Evolutionary conservation across 148 eudicot genomes (phyloP), one percentile per base, ranked within the genome.

Genomic region (Silene latifolia): DNA sequence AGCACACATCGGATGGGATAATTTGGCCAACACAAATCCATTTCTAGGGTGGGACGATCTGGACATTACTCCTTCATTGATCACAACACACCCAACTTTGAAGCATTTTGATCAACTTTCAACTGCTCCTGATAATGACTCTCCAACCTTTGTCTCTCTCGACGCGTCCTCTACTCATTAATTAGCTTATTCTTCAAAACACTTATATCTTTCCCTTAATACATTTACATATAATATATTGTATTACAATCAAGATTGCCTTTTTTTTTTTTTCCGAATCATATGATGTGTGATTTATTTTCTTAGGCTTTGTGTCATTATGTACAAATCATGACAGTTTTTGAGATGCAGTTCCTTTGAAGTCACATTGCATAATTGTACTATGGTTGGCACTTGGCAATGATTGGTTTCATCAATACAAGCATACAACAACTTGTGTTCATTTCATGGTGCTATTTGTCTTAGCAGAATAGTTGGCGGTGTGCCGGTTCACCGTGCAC

Each of bases 1-100:
- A 23, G 86, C 92, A 7, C 97, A 89, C 79, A 92, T 89, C 56
- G 94, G 97, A 53, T 73, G 85, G 74, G 97, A 92, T 81, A 90
- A 86, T 25, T 59, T 88, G 62, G 76, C 91, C 24, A 88, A 77
- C 19, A 74, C 88, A 58, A 84, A 82, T 79, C 85, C 84, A 9
- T 60, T 82, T 2, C 74, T 73, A 67, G 81, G 62, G 0, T 82
- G 87, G 88, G 79, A 87, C 20, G 76, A 83, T 63, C 78, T 81
- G 1, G 72, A 48, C 47, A 72, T 68, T 3, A 58, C 73, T 48
- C 74, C 85, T 54, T 73, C 80, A 42, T 56, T 79, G 59, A 71
- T 67, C 68, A 47, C 73, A 51, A 47, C 73, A 51, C 73, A 82
- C 44, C 73, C 72, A 53, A 77, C 80, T 32, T 53, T 76, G 53